Evolutionary conservation across 2,329 filamentous ascomycete genomes (phyloP).

Genomic region (Drechslerella coelobrocha): DNA sequence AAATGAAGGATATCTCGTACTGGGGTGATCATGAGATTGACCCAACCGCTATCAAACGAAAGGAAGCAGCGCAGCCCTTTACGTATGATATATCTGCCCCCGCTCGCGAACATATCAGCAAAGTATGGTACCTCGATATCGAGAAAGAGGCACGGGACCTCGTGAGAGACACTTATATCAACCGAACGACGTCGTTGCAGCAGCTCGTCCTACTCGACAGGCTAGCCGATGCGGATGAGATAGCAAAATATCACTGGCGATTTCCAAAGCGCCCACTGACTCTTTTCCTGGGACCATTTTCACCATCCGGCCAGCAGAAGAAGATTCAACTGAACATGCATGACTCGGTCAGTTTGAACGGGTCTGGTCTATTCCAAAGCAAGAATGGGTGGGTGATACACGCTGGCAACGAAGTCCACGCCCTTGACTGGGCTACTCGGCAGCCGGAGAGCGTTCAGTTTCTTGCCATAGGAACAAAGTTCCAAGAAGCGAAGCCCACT

Average conservation of each 20-base stretch:
- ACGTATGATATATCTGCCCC: slow-evolving; percentile 47
- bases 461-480: slow-evolving; percentile 42
- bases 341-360: slow-evolving; percentile 23
- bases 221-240: slow-evolving; percentile 21
- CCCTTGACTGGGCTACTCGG: slow-evolving; percentile 40
- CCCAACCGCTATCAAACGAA: slow-evolving; percentile 24
- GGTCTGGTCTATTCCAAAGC: slow-evolving; percentile 25
- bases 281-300: slow-evolving; percentile 26
- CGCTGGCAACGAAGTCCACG: slow-evolving; percentile 41
- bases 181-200: slow-evolving; percentile 10
- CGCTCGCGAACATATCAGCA: slow-evolving; percentile 22
- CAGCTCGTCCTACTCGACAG: slow-evolving; percentile 7
- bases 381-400: slow-evolving; percentile 48
- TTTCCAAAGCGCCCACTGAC: slow-evolving; percentile 27
- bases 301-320: slow-evolving; percentile 37
- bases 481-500: slow-evolving; percentile 41
- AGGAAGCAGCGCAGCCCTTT: slow-evolving; percentile 36
- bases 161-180: slow-evolving; percentile 28
- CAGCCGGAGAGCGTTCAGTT: slow-evolving; percentile 51
- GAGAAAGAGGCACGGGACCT: slow-evolving; percentile 37
- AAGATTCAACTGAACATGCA: slow-evolving; percentile 41
- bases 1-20: slow-evolving; percentile 49
- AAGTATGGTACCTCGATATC: slow-evolving; percentile 20
- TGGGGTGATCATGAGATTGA: slow-evolving; percentile 43
- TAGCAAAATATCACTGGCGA: slow-evolving; percentile 42